Base-by-base conservation (phyloP, 495 filamentous ascomycete genomes). In the Opeltia flavorubescens region DNA sequence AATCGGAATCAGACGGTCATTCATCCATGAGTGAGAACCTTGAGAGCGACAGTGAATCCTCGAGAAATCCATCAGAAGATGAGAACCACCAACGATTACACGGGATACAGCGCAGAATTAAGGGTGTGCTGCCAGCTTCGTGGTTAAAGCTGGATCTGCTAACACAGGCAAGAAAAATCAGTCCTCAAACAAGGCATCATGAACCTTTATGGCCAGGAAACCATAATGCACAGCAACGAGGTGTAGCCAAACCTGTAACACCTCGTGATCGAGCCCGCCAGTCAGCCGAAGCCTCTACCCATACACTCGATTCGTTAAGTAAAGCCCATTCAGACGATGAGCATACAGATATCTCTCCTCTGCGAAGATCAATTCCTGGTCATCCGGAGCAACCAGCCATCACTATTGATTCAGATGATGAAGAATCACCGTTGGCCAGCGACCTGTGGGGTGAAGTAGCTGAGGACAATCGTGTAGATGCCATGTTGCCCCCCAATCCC, bases 61-160 rank as follows among this genome's bases (percentile, higher is more conserved):
- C 45, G 12, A 33, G 31, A 7, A 17, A 20, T 15, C 23, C 35
- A 27, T 50, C 47, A 4, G 44, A 45, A 24, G 31, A 51, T 5
- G 31, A 46, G 25, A 25, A 46, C 5, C 31, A 38, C 20, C 24
- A 44, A 15, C 33, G 50, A 33, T 15, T 78, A 9, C 54, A 59
- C 50, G 57, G 55, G 43, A 55, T 67, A 13, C 64, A 72, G 33
- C 72, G 68, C 36, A 77, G 64, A 48, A 89, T 89, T 36, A 79
- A 78, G 45, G 89, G 89, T 29, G 87, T 95, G 13, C 71, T 96
- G 35, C 89, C 89, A 29, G 89, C 89, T 4, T 95, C 89, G 3
- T 94, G 83, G 81, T 70, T 93, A 36, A 76, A 83, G 51, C 66
- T 96, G 31, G 80, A 94, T 55, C 59, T 63, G 48, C 52, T 69